Percentiles rank a stretch among this genome's conserved stretches.
phyloP scores from a whole-genome alignment of 495 filamentous ascomycete genomes.

The Penicillium paxilli region DNA sequence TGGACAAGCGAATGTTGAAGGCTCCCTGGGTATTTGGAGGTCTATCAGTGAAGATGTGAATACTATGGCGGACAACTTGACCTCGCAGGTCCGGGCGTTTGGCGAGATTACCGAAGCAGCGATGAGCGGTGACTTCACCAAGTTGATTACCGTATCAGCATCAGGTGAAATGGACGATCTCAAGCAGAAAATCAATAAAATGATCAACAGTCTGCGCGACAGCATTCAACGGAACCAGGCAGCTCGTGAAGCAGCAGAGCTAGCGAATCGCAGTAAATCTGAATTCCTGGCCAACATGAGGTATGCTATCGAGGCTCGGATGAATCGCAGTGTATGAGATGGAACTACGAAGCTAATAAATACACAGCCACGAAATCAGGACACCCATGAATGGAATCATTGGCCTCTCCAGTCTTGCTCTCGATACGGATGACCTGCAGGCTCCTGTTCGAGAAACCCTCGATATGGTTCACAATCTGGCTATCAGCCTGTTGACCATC shows the following conservation, averaged over 20 bases:
- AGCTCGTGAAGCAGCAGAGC: conserved; percentile 54
- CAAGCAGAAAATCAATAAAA: conserved; percentile 93
- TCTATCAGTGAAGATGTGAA: conserved; percentile 81
- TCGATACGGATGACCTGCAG: conserved; percentile 65
- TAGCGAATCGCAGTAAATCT: conserved; percentile 60
- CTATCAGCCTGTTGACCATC: conserved; percentile 72
- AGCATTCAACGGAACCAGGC: conserved; percentile 33
- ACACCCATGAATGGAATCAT: conserved; percentile 73
- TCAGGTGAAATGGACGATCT: conserved; percentile 96
- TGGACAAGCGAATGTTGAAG: conserved; percentile 85
- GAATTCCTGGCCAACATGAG: conserved; percentile 77
- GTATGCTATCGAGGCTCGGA: conserved; percentile 29
- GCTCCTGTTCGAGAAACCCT: conserved; percentile 81
- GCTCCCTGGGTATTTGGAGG: conserved; percentile 94
- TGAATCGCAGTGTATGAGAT: background rate
- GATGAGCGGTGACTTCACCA: conserved; percentile 83
- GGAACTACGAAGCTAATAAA: conserved; percentile 1
- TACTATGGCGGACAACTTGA: conserved; percentile 87
- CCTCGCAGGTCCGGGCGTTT: conserved; percentile 86
- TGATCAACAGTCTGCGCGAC: conserved; percentile 85
- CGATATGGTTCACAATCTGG: conserved; percentile 90
- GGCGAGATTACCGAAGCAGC: conserved; percentile 92
- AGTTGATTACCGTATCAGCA: conserved; percentile 86
- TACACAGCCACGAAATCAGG: conserved; percentile 70
- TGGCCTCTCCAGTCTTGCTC: conserved; percentile 75